Evolutionary conservation across 371 early-diverging fungal species (phyloP).

Genomic region (Sporodiniella umbellata): DNA sequence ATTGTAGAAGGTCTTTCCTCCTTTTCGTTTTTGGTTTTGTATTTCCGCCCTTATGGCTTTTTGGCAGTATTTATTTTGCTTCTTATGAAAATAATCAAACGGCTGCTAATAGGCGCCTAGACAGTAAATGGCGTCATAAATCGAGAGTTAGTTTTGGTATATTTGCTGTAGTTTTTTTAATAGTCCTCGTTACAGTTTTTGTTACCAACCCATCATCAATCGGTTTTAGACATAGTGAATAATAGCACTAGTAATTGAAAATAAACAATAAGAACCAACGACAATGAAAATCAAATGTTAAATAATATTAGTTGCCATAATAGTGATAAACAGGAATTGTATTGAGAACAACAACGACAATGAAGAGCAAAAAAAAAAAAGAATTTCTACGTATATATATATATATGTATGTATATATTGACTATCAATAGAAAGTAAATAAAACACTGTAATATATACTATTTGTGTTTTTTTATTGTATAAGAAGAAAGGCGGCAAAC

Average conservation of each 20-base stretch:
- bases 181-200: constrained; percentile 13
- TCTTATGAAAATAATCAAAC: constrained; percentile 10
- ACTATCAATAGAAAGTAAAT: no score
- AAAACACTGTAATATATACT: background rate
- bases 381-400: no score
- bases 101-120: constrained; percentile 13
- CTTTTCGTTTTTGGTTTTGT: constrained; percentile 22
- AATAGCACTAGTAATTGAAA: no score
- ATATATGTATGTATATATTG: no score
- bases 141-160: constrained; percentile 20
- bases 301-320: no score
- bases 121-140: constrained; percentile 21
- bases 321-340: no score
- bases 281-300: no score
- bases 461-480: background rate
- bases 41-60: constrained; percentile 23
- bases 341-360: no score
- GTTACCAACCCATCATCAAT: constrained; percentile 19
- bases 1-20: constrained; percentile 10
- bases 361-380: no score
- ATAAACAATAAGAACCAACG: no score
- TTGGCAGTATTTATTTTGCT: constrained; percentile 16
- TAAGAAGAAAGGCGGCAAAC: background rate
- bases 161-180: constrained; percentile 7
- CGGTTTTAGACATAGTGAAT: constrained; percentile 19